phyloP scores from a whole-genome alignment of 108 stramenopile genomes.

The Craspedostauros australis region DNA sequence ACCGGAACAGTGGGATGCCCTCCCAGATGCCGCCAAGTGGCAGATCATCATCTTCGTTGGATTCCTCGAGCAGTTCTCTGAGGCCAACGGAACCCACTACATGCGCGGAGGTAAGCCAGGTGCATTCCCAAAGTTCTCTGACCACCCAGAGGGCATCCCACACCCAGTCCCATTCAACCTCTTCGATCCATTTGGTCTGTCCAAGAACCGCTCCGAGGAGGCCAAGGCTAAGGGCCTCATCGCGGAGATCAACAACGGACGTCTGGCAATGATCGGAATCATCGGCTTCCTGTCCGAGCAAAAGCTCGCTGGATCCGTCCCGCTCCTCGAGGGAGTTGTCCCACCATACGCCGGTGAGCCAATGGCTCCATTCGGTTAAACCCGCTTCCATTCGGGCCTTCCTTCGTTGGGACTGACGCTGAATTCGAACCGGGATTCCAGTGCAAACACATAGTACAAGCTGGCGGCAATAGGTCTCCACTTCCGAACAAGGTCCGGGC shows the following conservation, averaged over 20 bases:
- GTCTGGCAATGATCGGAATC: conserved; percentile 72
- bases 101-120: conserved; percentile 74
- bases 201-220: conserved; percentile 45
- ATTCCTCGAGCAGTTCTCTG: conserved; percentile 73
- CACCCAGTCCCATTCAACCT: conserved; percentile 77
- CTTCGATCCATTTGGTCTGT: conserved; percentile 57
- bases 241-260: conserved; percentile 77
- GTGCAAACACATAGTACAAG: no score
- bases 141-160: conserved; percentile 39
- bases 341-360: conserved; percentile 54
- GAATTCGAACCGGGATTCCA: no score
- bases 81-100: conserved; percentile 64
- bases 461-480: no score
- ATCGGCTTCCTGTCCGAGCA: conserved; percentile 64
- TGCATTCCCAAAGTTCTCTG: conserved; percentile 55
- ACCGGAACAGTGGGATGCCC: conserved; percentile 75
- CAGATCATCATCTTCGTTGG: conserved; percentile 81
- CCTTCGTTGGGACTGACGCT: no score
- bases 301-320: conserved; percentile 67
- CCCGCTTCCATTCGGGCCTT: no score
- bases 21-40: conserved; percentile 78
- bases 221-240: conserved; percentile 55
- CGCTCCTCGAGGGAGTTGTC: conserved; percentile 61
- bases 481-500: no score
- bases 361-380: conserved; percentile 62